These are phyloP conservation scores for Alternaria panax DNA, from an alignment of 2,329 filamentous ascomycete species.

Conservation along the genomic window DNA sequence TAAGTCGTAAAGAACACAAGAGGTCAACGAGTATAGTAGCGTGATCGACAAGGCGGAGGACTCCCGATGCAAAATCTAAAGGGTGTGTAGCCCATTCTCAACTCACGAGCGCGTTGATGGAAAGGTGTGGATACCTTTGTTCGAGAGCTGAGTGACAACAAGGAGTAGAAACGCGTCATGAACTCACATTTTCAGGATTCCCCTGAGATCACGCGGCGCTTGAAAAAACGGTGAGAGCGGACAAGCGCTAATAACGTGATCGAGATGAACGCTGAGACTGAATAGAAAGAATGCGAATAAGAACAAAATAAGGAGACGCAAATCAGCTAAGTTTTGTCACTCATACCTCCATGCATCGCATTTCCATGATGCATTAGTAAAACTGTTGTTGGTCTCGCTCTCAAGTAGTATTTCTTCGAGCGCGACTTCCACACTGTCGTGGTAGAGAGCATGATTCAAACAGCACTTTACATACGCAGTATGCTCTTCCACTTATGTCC, in stretches of 20 bases:
- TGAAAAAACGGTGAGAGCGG: no score
- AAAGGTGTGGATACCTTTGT: no score
- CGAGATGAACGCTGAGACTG: no score
- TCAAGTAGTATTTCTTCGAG: not conserved
- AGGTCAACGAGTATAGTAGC: not conserved
- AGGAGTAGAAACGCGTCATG: no score
- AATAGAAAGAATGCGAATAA: not conserved
- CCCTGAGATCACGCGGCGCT: no score
- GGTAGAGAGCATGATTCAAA: not conserved
- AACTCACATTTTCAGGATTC: no score
- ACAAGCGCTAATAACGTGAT: no score
- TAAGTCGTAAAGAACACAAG: no score
- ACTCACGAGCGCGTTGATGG: no score
- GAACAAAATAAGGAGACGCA: no score
- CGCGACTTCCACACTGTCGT: not conserved
- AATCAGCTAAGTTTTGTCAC: not conserved
- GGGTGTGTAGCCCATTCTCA: no score
- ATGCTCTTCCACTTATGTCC: not conserved
- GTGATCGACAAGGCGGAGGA: not conserved
- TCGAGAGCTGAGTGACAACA: no score
- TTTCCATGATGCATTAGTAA: not conserved
- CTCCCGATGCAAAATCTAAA: not conserved
- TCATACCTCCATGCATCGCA: not conserved
- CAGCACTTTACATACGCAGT: not conserved
- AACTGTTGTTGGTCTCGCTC: not conserved